Percentiles rank a stretch among this genome's conserved stretches.
phyloP scores from a whole-genome alignment of 768 basidiomycete genomes.

The Cystobasidiopsis lactophilus region DNA sequence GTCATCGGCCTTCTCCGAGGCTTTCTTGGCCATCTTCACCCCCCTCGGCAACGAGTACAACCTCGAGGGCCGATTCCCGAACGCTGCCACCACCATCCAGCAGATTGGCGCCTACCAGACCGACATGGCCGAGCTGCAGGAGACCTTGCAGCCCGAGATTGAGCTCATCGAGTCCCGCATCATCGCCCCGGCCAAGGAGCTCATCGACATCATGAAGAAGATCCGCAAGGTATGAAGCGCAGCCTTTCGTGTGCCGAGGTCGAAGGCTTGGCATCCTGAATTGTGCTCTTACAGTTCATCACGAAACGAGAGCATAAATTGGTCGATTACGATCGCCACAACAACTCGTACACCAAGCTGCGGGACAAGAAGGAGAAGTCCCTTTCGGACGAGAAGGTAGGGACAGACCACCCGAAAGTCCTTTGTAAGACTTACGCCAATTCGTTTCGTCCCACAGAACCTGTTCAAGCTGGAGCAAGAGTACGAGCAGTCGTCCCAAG shows the following conservation, averaged over 20 bases:
- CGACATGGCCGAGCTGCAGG: constrained; percentile 59
- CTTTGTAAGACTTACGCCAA: background rate
- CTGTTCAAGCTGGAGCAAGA: constrained; percentile 29
- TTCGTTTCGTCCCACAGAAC: constrained; percentile 8
- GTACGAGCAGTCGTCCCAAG: constrained; percentile 28
- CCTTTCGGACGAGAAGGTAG: constrained; percentile 90
- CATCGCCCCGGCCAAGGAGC: constrained; percentile 64
- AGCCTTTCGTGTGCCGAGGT: too few relatives aligned
- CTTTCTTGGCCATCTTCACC: constrained; percentile 41
- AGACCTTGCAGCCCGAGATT: constrained; percentile 63
- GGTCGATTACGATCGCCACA: constrained; percentile 83
- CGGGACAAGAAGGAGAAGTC: constrained; percentile 98
- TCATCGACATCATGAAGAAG: constrained; percentile 61
- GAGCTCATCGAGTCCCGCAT: constrained; percentile 81
- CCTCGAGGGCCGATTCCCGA: constrained; percentile 35
- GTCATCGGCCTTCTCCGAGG: constrained; percentile 36
- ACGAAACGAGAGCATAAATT: constrained; percentile 31
- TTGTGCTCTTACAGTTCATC: too few relatives aligned
- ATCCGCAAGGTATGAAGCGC: constrained; percentile 86
- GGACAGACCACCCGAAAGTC: constrained; percentile 35
- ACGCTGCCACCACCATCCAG: constrained; percentile 49
- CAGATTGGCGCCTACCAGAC: constrained; percentile 51
- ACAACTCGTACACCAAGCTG: constrained; percentile 82
- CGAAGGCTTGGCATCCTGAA: too few relatives aligned
- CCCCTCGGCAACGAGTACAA: constrained; percentile 30